These are phyloP conservation scores for Amyloporia xantha DNA, from an alignment of 768 basidiomycete species.

Conservation along the genomic window DNA sequence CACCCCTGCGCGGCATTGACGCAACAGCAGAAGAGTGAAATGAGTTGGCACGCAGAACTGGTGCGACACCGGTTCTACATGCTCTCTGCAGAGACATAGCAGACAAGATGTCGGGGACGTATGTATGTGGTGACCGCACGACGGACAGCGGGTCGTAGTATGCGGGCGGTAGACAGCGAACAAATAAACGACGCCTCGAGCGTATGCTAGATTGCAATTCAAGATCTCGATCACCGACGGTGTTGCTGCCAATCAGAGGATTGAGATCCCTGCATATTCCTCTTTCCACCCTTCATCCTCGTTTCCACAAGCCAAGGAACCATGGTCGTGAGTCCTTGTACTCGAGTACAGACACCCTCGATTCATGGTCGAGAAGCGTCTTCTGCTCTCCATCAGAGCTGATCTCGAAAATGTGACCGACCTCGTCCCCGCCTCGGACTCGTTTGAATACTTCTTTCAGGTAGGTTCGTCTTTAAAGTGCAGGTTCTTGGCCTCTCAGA, in stretches of 20 bases:
- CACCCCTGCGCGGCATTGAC: conserved; percentile 9
- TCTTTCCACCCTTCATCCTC: background rate
- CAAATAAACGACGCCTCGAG: too few species aligned
- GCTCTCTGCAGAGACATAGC: conserved; percentile 11
- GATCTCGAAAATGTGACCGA: conserved; percentile 75
- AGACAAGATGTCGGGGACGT: too few species aligned
- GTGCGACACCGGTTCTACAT: conserved; percentile 6
- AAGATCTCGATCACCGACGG: conserved; percentile 2
- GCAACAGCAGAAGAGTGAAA: conserved; percentile 21
- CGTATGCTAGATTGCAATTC: conserved; percentile 1
- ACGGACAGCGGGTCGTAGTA: too few species aligned
- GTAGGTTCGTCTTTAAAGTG: conserved; percentile 31
- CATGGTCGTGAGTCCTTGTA: conserved; percentile 13
- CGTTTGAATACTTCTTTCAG: conserved; percentile 79
- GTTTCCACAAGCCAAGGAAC: background rate
- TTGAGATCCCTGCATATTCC: background rate
- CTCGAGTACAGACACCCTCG: background rate
- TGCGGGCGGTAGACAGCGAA: background rate
- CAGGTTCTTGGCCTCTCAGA: too few species aligned
- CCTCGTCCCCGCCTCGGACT: conserved; percentile 54
- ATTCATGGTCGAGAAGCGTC: conserved; percentile 31
- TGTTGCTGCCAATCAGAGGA: too few species aligned
- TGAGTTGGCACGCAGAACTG: background rate
- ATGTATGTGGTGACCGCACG: too few species aligned
- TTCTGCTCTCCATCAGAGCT: conserved; percentile 67